Evolutionary conservation across 140 eudicot species (phyloP).

Genomic region (Senecio squalidus): DNA sequence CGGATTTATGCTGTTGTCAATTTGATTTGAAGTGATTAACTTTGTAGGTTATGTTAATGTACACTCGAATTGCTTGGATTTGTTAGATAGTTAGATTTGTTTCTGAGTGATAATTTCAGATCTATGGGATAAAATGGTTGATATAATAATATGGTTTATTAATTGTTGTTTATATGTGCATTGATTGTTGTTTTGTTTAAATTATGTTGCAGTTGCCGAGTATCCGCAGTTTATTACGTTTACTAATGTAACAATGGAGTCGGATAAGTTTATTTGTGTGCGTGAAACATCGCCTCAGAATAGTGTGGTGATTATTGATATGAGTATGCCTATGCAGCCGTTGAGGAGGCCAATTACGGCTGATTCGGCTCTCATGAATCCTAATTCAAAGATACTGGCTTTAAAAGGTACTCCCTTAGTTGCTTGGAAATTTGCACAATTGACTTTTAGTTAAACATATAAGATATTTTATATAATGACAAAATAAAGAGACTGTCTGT

Average conservation of each 20-base stretch:
- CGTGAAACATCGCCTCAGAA: slow-evolving; percentile 97
- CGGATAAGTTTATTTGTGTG: slow-evolving; percentile 90
- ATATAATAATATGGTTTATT: slow-evolving; percentile 7
- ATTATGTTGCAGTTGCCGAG: slow-evolving; percentile 76
- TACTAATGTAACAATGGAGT: slow-evolving; percentile 97
- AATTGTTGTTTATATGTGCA: slow-evolving; percentile 1
- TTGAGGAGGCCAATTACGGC: slow-evolving; percentile 95
- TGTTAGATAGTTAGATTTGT: slow-evolving; percentile 4
- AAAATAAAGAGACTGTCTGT: background rate
- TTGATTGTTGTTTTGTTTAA: slow-evolving; percentile 7
- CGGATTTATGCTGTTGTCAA: slow-evolving; percentile 7
- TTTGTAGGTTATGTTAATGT: slow-evolving; percentile 7
- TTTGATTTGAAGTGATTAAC: slow-evolving; percentile 8
- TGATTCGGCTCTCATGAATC: slow-evolving; percentile 95
- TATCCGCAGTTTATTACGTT: slow-evolving; percentile 89
- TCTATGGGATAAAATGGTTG: slow-evolving; percentile 14
- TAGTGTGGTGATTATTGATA: slow-evolving; percentile 89
- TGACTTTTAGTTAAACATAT: background rate
- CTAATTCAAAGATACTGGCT: slow-evolving; percentile 72
- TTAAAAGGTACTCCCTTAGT: slow-evolving; percentile 54
- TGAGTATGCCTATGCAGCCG: slow-evolving; percentile 95
- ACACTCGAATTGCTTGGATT: slow-evolving; percentile 13
- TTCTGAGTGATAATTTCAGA: slow-evolving; percentile 12
- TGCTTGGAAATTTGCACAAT: background rate
- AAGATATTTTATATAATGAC: background rate